A percentile compares a stretch with the other conserved stretches of the same genome.
phyloP scores from a whole-genome alignment of 2,329 filamentous ascomycete species.

The Calonectria montana region DNA sequence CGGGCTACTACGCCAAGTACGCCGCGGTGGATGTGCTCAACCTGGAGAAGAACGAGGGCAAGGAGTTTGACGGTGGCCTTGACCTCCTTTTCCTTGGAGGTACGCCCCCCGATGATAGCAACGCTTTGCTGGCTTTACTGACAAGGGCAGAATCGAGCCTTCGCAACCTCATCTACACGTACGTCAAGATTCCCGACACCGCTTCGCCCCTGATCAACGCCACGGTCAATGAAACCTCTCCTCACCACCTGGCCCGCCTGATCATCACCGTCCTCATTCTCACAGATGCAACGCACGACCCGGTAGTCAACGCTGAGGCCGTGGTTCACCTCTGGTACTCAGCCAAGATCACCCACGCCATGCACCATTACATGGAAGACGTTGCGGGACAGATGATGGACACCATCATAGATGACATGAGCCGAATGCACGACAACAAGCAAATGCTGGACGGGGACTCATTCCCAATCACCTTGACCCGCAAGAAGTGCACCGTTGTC shows the following conservation, averaged over 20 bases:
- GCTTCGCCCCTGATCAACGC: conserved; percentile 28
- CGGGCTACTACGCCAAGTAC: conserved; percentile 31
- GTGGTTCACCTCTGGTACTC: conserved; percentile 44
- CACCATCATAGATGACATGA: conserved; percentile 6
- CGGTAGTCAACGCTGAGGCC: conserved; percentile 35
- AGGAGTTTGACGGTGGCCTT: conserved; percentile 32
- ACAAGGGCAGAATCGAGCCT: conserved; percentile 31
- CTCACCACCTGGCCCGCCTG: conserved; percentile 6
- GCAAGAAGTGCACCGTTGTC: background rate
- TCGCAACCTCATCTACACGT: conserved; percentile 41
- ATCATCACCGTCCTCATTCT: conserved; percentile 29
- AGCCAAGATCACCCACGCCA: conserved; percentile 20
- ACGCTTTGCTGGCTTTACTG: background rate
- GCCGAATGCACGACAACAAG: background rate
- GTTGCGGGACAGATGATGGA: conserved; percentile 12
- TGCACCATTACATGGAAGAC: conserved; percentile 23
- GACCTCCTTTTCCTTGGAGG: conserved; percentile 38
- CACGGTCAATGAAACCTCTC: conserved; percentile 18
- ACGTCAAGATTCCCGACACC: conserved; percentile 33
- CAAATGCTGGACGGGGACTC: background rate
- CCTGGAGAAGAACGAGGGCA: conserved; percentile 42
- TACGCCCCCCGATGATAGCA: background rate
- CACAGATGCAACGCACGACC: conserved; percentile 17
- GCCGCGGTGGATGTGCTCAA: conserved; percentile 42
- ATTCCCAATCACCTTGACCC: conserved; percentile 3